Conservation (phyloP, 1,139 yeast genomes). For the Saccharomyces hybrid region DNA sequence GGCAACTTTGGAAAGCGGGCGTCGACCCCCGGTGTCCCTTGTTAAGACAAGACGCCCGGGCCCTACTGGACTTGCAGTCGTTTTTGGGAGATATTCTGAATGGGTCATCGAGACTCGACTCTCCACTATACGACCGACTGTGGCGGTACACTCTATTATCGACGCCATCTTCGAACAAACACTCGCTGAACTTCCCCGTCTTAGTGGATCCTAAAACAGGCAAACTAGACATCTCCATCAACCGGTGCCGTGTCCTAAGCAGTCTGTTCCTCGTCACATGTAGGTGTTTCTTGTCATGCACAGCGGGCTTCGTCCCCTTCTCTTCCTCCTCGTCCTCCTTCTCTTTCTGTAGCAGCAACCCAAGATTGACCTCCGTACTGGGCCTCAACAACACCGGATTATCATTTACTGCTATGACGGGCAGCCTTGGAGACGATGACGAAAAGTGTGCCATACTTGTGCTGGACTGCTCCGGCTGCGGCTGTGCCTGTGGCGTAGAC, state of each 20-base stretch:
- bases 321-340: slow-evolving; percentile 3
- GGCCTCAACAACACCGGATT: slow-evolving; percentile 3
- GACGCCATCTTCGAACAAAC: slow-evolving; percentile 12
- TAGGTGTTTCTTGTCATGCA: slow-evolving; percentile 3
- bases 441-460: slow-evolving; percentile 1
- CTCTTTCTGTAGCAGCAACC: slow-evolving; percentile 1
- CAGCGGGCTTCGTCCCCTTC: slow-evolving; percentile 1
- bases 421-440: background rate
- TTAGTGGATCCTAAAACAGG: background rate
- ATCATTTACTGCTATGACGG: slow-evolving; percentile 4
- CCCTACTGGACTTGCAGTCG: background rate
- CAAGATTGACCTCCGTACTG: slow-evolving; percentile 1
- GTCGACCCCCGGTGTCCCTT: background rate
- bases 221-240: background rate
- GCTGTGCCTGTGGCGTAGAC: background rate
- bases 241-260: slow-evolving; percentile 6
- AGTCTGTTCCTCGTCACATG: slow-evolving; percentile 5
- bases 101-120: background rate
- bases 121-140: background rate
- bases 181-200: slow-evolving; percentile 17
- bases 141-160: slow-evolving; percentile 2
- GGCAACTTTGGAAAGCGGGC: background rate
- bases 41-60: background rate
- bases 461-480: background rate
- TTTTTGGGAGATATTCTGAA: background rate